Base-by-base conservation (phyloP, 768 basidiomycete genomes). In the Russula ochroleuca region DNA sequence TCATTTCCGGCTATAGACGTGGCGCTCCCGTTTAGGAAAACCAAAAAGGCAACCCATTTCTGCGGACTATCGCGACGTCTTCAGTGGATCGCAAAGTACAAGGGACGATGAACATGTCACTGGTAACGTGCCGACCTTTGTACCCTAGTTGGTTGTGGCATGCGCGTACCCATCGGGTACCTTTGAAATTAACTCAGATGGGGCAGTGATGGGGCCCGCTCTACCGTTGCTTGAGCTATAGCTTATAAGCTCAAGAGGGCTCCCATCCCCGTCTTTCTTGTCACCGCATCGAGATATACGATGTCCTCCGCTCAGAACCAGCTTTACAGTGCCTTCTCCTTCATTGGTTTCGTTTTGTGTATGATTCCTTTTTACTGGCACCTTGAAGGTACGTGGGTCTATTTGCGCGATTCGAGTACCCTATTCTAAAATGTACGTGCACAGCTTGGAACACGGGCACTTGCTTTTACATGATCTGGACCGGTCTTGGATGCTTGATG, bases 391-490 rank as follows among this genome's bases (percentile, higher is more conserved):
- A 31, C 17, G 62, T 47, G 25, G 9, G 25, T 9, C n/a, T n/a
- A 37, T 14, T 33, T 31, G 2, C 10, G 25, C 33, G 17, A 13
- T 45, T 31, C 7, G 43, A 45, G 38, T 6, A n/a, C 45, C 5
- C 0, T 1, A 5, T 38, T 33, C 31, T 35, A 50, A 51, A 37
- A 21, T 25, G 7, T 6, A 3, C 14, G 10, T 2, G 33, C 21
- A 28, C 48, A 78, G 85, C 85, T 28, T 85, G 83, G 81, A 87
- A 89, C 70, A 79, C 83, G 11, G 88, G 87, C 31, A 90, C 90
- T 15, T 84, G 89, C 64, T 74, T 84, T 41, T 86, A 82, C 76
- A 91, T 92, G 76, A 64, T 77, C 43, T 92, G 90, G 90, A 78
- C 79, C 14, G 83, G 79, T 1, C 59, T 83, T 9, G 76, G 76